These are phyloP conservation scores for Hylodesmum podocarpum DNA, from an alignment of 306 rosid genomes.

Conservation along the genomic window DNA sequence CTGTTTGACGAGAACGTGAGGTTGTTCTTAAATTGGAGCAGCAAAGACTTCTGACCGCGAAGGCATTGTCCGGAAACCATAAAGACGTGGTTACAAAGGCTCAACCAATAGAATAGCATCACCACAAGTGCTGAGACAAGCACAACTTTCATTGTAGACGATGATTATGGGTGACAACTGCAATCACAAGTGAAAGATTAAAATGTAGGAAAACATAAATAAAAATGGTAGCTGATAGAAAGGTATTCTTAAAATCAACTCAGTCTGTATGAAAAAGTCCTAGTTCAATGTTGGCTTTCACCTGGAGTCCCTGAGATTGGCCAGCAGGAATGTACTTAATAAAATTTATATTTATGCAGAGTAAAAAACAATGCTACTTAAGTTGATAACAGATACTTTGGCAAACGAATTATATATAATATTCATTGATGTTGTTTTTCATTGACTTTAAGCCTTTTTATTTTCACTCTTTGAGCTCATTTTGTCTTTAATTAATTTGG, in stretches of 20 bases:
- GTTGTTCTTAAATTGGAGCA: not conserved
- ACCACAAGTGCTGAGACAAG: not conserved
- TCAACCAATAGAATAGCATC: not conserved
- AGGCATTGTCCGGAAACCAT: not conserved
- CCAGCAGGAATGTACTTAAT: no score
- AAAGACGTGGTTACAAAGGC: not conserved
- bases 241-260: not conserved
- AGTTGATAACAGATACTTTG: no score
- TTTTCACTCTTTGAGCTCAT: no score
- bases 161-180: not conserved
- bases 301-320: no score
- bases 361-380: no score
- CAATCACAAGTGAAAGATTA: not conserved
- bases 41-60: not conserved
- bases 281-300: not conserved
- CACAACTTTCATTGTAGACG: not conserved
- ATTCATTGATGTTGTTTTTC: no score
- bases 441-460: no score
- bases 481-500: no score
- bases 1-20: not conserved
- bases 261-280: not conserved
- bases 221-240: not conserved
- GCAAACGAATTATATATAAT: no score
- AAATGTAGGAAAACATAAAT: not conserved
- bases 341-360: no score